Evolutionary conservation across 108 stramenopile genomes (phyloP), one percentile per base, ranked within the genome.

Genomic region (Aurantiochytrium sp.): DNA sequence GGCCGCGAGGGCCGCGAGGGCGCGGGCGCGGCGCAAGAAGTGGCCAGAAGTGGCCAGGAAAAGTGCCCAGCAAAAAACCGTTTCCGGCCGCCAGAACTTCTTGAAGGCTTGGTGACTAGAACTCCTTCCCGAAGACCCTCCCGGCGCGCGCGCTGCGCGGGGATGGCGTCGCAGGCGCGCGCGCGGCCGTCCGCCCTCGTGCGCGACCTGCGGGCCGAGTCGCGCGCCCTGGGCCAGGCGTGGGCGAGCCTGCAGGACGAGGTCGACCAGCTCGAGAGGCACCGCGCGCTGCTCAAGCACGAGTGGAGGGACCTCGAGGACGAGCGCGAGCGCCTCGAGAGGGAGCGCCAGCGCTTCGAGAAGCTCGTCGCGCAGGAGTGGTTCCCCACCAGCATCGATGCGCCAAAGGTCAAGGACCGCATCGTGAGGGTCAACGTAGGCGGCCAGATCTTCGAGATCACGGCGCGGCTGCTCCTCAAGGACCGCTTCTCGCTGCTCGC

Each of bases 251-350:
- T 81, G 69, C 69, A 81, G 42, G 69, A 81, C 69, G 69, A 81
- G 42, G 69, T 81, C 4, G 69, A 81, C 41, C 69, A 81, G 42
- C 69, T 81, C 41, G 69, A 81, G 42, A 32, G 69, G 5, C 69
- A 81, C 42, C 37, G 42, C 37, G 27, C 37, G 6, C 36, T 81
- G 69, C 69, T 81, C 22, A 39, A 45, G 36, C 69, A 81, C 42
- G 69, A 81, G 69, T 81, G 69, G 69, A 81, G 22, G 42, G 69
- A 81, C 42, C 69, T 81, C 24, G 69, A 81, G 42, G 69, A 81
- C 12, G 69, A 81, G 36, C 69, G 69, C 69, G 69, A 81, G 27
- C 37, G 69, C 17, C 42, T 81, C 41, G 69, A 81, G 19, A 81
- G 22, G 22, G 69, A 81, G 69, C 69, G 69, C 22, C 41, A 81